phyloP scores from a whole-genome alignment of 805 yeast species.

The Brettanomyces anomalus region DNA sequence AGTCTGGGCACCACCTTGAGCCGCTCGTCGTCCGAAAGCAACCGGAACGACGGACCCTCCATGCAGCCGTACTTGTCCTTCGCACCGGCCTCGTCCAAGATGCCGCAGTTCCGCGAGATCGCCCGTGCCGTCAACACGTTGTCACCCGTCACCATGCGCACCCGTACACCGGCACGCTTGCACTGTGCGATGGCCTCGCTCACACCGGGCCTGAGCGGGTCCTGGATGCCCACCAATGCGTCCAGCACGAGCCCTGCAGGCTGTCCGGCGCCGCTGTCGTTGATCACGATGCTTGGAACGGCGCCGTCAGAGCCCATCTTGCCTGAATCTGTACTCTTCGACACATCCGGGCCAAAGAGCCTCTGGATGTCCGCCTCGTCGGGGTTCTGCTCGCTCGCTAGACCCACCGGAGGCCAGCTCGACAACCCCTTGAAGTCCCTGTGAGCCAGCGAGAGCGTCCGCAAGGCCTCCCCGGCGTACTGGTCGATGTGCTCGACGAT shows the following conservation, averaged over 20 bases:
- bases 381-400: constrained; percentile 25
- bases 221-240: constrained; percentile 85
- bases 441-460: constrained; percentile 87
- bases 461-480: constrained; percentile 70
- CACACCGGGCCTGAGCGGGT: constrained; percentile 88
- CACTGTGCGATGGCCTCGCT: constrained; percentile 83
- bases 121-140: constrained; percentile 87
- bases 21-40: constrained; percentile 49
- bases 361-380: constrained; percentile 35
- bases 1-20: constrained; percentile 57
- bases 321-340: not conserved
- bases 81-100: constrained; percentile 44
- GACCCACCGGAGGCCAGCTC: constrained; percentile 63
- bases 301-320: constrained; percentile 11
- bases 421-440: constrained; percentile 43
- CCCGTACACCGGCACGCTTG: constrained; percentile 84
- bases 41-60: constrained; percentile 91
- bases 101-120: constrained; percentile 81
- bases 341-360: constrained; percentile 26
- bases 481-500: constrained; percentile 25
- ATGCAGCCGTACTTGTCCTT: constrained; percentile 54
- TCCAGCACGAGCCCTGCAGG: constrained; percentile 43
- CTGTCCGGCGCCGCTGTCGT: constrained; percentile 10
- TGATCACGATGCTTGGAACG: constrained; percentile 23
- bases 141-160: constrained; percentile 98